A percentile compares a stretch with the other conserved stretches of the same genome.
These are phyloP conservation scores for Mucor plumbeus DNA, from an alignment of 371 early-diverging fungal species.

Conservation along the genomic window DNA sequence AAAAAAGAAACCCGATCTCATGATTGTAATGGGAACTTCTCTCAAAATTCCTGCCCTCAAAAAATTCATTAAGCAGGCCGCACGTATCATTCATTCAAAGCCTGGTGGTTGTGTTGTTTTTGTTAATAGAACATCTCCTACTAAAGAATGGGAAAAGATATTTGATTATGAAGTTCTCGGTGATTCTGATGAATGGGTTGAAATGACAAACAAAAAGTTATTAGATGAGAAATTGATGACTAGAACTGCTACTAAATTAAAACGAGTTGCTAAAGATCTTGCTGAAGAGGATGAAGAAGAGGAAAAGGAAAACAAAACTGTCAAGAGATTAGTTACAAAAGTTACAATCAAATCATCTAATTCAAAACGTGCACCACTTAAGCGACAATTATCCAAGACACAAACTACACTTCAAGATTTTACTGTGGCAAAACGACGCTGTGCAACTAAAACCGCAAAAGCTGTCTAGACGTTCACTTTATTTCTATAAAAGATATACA, in stretches of 20 bases:
- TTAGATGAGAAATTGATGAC: constrained; percentile 27
- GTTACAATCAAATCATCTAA: constrained; percentile 21
- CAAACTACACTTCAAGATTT: constrained; percentile 26
- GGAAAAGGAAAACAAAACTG: constrained; percentile 32
- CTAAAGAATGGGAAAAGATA: constrained; percentile 83
- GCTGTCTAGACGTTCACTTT: not conserved
- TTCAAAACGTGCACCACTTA: constrained; percentile 16
- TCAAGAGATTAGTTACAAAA: constrained; percentile 22
- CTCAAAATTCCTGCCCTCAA: constrained; percentile 95
- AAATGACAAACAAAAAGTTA: constrained; percentile 26
- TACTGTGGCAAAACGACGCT: constrained; percentile 15
- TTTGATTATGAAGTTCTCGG: constrained; percentile 91
- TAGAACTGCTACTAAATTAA: constrained; percentile 20
- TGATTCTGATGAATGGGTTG: constrained; percentile 76
- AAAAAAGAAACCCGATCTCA: constrained; percentile 79
- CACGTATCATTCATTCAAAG: constrained; percentile 65
- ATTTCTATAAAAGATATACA: not conserved
- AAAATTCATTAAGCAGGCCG: constrained; percentile 86
- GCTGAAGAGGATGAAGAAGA: constrained; percentile 29
- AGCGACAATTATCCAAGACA: constrained; percentile 22
- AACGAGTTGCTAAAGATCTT: constrained; percentile 12
- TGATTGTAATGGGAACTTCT: constrained; percentile 98
- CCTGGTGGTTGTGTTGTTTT: constrained; percentile 64
- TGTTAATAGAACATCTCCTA: constrained; percentile 66
- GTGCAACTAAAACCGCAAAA: constrained; percentile 4